phyloP scores from a whole-genome alignment of 108 stramenopile species.

The Nitzschia sp. region DNA sequence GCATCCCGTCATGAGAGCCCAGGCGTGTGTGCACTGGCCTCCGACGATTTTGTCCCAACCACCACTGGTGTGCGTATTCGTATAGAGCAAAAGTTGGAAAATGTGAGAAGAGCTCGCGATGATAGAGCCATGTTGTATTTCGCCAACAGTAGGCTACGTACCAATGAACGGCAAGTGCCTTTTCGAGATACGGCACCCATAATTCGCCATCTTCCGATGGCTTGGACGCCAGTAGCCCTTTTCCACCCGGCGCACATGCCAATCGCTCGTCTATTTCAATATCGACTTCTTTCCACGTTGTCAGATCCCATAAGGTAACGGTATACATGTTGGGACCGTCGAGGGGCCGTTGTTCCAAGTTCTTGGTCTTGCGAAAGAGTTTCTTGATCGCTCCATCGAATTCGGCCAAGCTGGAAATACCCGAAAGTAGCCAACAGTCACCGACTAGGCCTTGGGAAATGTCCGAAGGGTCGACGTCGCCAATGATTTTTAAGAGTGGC shows the following conservation, averaged over 20 bases:
- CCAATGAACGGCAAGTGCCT: constrained; percentile 47
- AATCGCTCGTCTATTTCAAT: constrained; percentile 44
- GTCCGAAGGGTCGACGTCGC: constrained; percentile 46
- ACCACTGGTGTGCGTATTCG: constrained; percentile 8
- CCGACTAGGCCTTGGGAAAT: constrained; percentile 44
- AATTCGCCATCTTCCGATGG: constrained; percentile 46
- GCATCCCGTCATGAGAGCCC: constrained; percentile 51
- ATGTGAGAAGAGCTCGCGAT: not conserved
- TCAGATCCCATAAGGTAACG: constrained; percentile 37
- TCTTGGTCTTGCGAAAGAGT: constrained; percentile 40
- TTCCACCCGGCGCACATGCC: constrained; percentile 24
- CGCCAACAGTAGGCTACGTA: not conserved
- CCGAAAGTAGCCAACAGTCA: constrained; percentile 49
- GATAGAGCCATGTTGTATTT: not conserved
- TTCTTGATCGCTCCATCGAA: constrained; percentile 52
- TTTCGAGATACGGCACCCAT: constrained; percentile 47
- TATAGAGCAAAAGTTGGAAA: too few species aligned
- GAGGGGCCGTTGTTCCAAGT: constrained; percentile 29
- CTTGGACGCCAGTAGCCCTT: constrained; percentile 34
- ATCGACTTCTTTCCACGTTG: constrained; percentile 41
- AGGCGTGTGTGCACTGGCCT: constrained; percentile 45
- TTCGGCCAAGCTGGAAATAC: constrained; percentile 42
- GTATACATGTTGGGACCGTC: constrained; percentile 37
- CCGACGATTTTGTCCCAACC: constrained; percentile 42
- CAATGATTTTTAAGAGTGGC: constrained; percentile 37